Evolutionary conservation across 2,329 filamentous ascomycete genomes (phyloP).

Genomic region (Aspergillus latus): DNA sequence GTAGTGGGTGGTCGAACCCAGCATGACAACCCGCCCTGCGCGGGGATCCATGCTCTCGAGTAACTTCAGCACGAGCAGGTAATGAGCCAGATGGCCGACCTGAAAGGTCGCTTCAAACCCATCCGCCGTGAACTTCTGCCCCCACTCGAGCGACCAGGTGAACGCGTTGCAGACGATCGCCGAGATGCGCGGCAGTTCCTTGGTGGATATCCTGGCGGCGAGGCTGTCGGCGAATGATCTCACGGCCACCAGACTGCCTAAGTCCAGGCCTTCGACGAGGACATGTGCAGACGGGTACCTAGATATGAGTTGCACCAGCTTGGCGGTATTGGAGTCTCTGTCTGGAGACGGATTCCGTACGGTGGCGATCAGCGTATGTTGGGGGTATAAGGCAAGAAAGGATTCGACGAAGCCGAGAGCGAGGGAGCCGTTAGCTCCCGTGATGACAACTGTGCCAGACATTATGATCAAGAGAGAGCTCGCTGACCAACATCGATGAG

Average conservation of each 20-base stretch:
- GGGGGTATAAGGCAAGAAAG: conserved; percentile 25
- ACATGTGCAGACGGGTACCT: conserved; percentile 25
- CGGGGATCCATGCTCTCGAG: conserved; percentile 27
- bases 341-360: conserved; percentile 31
- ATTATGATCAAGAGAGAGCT: conserved; percentile 15
- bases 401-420: conserved; percentile 29
- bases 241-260: conserved; percentile 36
- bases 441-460: conserved; percentile 29
- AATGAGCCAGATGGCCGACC: conserved; percentile 43
- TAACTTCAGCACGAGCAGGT: conserved; percentile 39
- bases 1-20: conserved; percentile 39
- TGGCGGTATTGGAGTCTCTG: conserved; percentile 29
- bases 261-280: conserved; percentile 39
- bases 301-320: conserved; percentile 22
- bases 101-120: conserved; percentile 43
- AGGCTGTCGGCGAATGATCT: conserved; percentile 34
- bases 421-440: conserved; percentile 36
- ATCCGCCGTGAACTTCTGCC: conserved; percentile 37
- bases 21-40: conserved; percentile 30
- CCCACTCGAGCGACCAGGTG: conserved; percentile 38
- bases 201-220: conserved; percentile 27
- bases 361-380: conserved; percentile 28
- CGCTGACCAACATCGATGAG: background rate
- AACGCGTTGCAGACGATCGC: conserved; percentile 46
- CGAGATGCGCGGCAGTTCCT: conserved; percentile 33